Base-by-base conservation (phyloP, 306 rosid species). In the Vicia faba region DNA sequence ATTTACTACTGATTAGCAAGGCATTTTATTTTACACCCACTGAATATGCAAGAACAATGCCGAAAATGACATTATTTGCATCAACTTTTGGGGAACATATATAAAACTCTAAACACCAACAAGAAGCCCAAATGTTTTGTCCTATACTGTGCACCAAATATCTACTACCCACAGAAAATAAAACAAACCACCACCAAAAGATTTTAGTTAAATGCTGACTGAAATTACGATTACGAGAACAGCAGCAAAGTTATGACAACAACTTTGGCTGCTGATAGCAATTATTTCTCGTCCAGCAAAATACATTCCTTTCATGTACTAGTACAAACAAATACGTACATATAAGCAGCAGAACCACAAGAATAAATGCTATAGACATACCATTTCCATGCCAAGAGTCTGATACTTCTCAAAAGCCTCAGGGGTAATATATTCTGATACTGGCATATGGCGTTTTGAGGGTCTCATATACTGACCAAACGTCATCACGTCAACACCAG, bases 381-480 rank as follows among this genome's bases (percentile, higher is more conserved):
- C 99, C 99, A 95, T 95, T 82, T 88, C 89, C 89, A 81, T 84
- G 80, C 99, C 99, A 78, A 95, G 87, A 61, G 75, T 75, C 50
- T 71, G 92, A 81, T 95, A 95, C 81, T 77, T 82, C 70, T 88
- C 87, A 71, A 95, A 95, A 68, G 99, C 97, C 81, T 90, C 92
- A 4, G 99, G 99, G 13, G 97, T 95, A 61, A 95, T 80, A 78
- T 90, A 95, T 72, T 95, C 99, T 64, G 84, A 85, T 31, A 95
- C 99, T 14, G 95, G 96, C 99, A 95, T 95, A 64, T 90, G 99
- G 60, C 97, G 99, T 81, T 95, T 95, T 38, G 99, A 90, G 51
- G 99, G 97, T 78, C 99, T 88, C 99, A 95, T 95, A 59, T 95
- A 90, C 64, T 90, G 97, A 68, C 99, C 99, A 74, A 95, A 95